These are phyloP conservation scores for Favolaschia claudopus DNA, from an alignment of 768 basidiomycete genomes.

Conservation along the genomic window DNA sequence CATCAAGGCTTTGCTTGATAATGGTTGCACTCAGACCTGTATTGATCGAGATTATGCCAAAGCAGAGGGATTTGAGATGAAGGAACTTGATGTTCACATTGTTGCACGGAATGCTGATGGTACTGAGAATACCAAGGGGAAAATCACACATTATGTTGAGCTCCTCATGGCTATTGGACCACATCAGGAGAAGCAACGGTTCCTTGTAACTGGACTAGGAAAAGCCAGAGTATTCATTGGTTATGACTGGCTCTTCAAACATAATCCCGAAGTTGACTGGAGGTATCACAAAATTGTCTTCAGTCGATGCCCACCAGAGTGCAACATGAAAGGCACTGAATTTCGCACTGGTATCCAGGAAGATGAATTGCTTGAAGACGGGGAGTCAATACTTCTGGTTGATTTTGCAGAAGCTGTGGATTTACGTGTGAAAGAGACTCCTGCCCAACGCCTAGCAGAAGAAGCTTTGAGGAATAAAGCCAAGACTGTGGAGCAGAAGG, in stretches of 20 bases:
- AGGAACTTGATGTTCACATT: not conserved
- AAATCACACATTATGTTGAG: not conserved
- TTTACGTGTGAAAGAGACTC: not conserved
- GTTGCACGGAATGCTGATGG: not conserved
- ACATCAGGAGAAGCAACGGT: no score
- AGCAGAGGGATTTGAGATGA: not conserved
- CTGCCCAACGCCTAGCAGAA: not conserved
- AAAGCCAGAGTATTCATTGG: not conserved
- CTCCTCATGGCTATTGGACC: not conserved
- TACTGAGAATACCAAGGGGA: not conserved
- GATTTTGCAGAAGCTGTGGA: no score
- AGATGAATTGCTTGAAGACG: not conserved
- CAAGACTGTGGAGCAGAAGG: no score
- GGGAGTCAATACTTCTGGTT: not conserved
- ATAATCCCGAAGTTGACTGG: not conserved
- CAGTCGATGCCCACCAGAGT: not conserved
- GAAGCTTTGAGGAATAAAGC: no score
- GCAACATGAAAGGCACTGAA: not conserved
- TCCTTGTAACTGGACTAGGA: no score
- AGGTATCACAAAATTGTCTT: not conserved
- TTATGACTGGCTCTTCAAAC: not conserved
- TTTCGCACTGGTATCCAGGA: not conserved
- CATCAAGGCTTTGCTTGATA: conserved; percentile 4
- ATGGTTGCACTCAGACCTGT: conserved; percentile 6
- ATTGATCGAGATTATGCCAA: conserved; percentile 9